These are phyloP conservation scores for Anisodus tanguticus DNA, from an alignment of 257 asterid genomes.

Conservation along the genomic window DNA sequence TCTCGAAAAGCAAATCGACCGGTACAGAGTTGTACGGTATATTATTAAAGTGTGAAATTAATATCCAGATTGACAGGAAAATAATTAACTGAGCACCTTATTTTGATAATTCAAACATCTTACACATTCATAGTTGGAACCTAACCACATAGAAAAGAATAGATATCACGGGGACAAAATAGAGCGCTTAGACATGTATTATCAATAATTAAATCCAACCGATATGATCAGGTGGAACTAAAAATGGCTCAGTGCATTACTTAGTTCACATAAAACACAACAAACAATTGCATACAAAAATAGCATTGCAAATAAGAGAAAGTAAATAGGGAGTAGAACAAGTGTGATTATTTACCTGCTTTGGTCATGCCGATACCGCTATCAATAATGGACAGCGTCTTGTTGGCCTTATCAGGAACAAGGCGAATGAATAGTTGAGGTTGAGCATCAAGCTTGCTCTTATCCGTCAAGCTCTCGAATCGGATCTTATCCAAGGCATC, in stretches of 20 bases:
- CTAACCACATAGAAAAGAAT: background rate
- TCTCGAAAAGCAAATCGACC: too few species aligned
- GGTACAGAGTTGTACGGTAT: background rate
- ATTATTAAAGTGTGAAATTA: background rate
- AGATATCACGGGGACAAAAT: background rate
- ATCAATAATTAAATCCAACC: too few species aligned
- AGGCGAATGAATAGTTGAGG: slow-evolving; percentile 77
- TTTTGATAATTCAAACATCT: background rate
- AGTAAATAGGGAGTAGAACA: background rate
- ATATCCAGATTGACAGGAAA: background rate
- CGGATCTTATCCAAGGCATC: slow-evolving; percentile 85
- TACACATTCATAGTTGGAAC: background rate
- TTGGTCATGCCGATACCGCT: slow-evolving; percentile 90
- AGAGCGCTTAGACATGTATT: background rate
- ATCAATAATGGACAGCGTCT: slow-evolving; percentile 71
- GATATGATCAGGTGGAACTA: background rate
- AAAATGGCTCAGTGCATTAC: background rate
- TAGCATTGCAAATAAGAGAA: background rate
- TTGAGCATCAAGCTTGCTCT: slow-evolving; percentile 79
- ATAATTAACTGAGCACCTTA: background rate
- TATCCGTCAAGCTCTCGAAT: slow-evolving; percentile 76
- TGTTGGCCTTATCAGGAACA: slow-evolving; percentile 74
- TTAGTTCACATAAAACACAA: background rate
- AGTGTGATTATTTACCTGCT: slow-evolving; percentile 56
- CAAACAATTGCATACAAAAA: background rate